Evolutionary conservation across 169 alveolate species (phyloP), one percentile per base, ranked within the genome.

Genomic region (Perkinsus marinus): DNA sequence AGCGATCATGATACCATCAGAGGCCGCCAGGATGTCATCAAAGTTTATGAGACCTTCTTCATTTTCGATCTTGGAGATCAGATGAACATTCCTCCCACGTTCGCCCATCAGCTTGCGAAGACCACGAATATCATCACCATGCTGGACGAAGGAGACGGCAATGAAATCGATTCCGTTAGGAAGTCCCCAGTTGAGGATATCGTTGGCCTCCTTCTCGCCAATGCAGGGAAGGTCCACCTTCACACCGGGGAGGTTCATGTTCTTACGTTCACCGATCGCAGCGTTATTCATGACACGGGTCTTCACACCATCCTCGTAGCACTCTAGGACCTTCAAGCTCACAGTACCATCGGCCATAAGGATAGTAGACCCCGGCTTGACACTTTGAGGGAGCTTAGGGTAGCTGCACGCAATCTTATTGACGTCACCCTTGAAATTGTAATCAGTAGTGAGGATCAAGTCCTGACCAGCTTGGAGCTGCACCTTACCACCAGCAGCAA

Each of bases 1-100:
- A 17, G 99, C 99, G 19, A 99, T 98, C 99, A 98, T 98, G 92
- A 99, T 96, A 26, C 99, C 99, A 95, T 99, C 99, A 26, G 99
- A 91, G 91, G 94, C 99, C 30, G 95, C 97, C 41, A 98, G 96
- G 92, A 98, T 98, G 57, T 97, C 98, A 93, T 98, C 99, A 89
- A 97, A 98, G 94, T 98, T 98, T 43, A 97, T 94, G 68, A 98
- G 96, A 68, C 99, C 99, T 93, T 98, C 99, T 89, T 97, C 96
- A 93, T 98, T 99, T 95, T 99, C 99, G 68, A 99, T 98, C 94
- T 98, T 99, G 47, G 99, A 96, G 89, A 99, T 98, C 91, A 98
- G 98, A 94, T 98, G 97, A 38, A 99, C 96, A 93, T 98, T 98
- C 41, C 97, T 96, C 43, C 99, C 99, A 43, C 95, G 93, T 92